phyloP scores from a whole-genome alignment of 2,329 filamentous ascomycete species.

The Epicoccum nigrum region DNA sequence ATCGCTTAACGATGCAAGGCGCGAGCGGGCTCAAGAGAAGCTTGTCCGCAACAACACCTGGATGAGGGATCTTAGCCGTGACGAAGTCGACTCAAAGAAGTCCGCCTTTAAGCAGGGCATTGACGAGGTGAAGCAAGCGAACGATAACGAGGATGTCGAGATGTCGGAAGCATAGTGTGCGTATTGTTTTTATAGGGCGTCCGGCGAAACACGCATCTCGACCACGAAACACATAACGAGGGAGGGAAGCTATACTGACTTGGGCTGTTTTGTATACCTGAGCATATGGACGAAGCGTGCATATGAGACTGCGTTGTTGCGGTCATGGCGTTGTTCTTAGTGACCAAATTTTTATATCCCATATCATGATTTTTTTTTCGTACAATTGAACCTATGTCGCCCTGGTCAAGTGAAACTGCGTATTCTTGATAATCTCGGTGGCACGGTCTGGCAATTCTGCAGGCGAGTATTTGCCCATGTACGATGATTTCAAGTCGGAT shows the following conservation, averaged over 20 bases:
- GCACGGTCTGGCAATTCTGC: not conserved
- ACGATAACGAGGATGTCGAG: conserved; percentile 39
- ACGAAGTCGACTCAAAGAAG: conserved; percentile 55
- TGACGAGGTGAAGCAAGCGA: conserved; percentile 30
- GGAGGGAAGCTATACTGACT: not conserved
- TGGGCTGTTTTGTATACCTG: conserved; percentile 11
- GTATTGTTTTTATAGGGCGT: not conserved
- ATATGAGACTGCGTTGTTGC: conserved; percentile 12
- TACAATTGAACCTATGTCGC: not conserved
- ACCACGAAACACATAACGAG: conserved; percentile 9
- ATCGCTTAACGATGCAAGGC: conserved; percentile 34
- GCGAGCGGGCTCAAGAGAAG: conserved; percentile 49
- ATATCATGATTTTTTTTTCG: not conserved
- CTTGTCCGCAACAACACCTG: conserved; percentile 53
- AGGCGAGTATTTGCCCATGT: not conserved
- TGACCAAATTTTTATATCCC: conserved; percentile 5
- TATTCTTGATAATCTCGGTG: not conserved
- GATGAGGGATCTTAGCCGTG: conserved; percentile 55
- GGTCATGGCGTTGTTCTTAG: conserved; percentile 10
- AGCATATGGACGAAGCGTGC: conserved; percentile 11
- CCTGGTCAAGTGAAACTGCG: not conserved
- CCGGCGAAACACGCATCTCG: conserved; percentile 1
- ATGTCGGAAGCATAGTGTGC: conserved; percentile 35
- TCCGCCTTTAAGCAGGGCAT: conserved; percentile 40
- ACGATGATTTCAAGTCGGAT: not conserved